phyloP scores from a whole-genome alignment of 805 yeast species.

The Candida khao-thaluensis region DNA sequence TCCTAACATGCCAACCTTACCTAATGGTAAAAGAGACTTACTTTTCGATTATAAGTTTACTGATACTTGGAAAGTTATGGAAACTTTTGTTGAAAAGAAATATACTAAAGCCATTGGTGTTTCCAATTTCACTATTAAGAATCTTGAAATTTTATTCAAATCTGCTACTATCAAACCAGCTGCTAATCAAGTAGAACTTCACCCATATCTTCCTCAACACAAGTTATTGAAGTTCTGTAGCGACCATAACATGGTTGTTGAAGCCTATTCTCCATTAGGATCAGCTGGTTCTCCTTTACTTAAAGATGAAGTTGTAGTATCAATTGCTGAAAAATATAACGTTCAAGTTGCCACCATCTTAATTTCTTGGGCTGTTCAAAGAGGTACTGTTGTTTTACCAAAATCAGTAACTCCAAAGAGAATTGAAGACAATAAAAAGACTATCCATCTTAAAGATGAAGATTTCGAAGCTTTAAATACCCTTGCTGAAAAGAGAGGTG shows the following conservation, averaged over 20 bases:
- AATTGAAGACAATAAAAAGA: constrained; percentile 36
- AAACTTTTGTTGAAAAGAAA: constrained; percentile 53
- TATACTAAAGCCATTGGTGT: constrained; percentile 71
- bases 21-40: constrained; percentile 37
- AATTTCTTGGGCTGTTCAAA: constrained; percentile 62
- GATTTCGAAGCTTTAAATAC: constrained; percentile 28
- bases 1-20: constrained; percentile 30
- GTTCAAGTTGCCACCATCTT: constrained; percentile 50
- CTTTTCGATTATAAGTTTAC: constrained; percentile 38
- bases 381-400: constrained; percentile 53
- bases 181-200: constrained; percentile 34
- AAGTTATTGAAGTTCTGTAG: constrained; percentile 55
- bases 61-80: constrained; percentile 57
- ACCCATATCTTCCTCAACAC: constrained; percentile 59
- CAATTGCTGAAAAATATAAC: constrained; percentile 44
- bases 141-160: constrained; percentile 38
- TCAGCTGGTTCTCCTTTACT: constrained; percentile 55
- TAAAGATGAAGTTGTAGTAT: constrained; percentile 39
- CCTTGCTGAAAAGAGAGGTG: constrained; percentile 27
- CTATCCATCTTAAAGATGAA: constrained; percentile 32
- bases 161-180: constrained; percentile 30
- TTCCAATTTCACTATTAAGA: constrained; percentile 61
- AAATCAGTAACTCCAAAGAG: constrained; percentile 32
- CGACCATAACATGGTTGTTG: constrained; percentile 54
- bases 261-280: constrained; percentile 81